phyloP scores from a whole-genome alignment of 2,329 filamentous ascomycete species.

The Hysterium pulicare region DNA sequence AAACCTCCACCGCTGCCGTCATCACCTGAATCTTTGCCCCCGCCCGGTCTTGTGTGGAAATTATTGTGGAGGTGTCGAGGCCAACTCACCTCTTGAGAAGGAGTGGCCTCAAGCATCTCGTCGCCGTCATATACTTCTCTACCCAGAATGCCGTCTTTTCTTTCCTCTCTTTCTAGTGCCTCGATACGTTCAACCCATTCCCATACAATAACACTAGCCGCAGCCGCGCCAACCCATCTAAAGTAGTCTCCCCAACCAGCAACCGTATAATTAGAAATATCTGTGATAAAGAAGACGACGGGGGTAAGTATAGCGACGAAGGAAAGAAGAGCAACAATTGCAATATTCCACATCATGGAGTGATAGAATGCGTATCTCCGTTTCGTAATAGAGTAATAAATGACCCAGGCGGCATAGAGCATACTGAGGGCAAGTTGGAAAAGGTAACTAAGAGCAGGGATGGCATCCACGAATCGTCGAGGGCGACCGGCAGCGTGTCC shows the following conservation, averaged over 20 bases:
- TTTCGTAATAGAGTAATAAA: conserved; percentile 91
- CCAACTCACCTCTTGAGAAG: conserved; percentile 56
- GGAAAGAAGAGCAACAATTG: conserved; percentile 73
- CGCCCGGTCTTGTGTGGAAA: conserved; percentile 32
- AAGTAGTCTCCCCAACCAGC: conserved; percentile 95
- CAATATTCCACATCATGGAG: conserved; percentile 84
- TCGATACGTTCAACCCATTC: conserved; percentile 97
- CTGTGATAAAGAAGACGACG: conserved; percentile 88
- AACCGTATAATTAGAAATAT: conserved; percentile 80
- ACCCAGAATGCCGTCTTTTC: conserved; percentile 88
- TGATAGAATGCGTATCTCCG: conserved; percentile 89
- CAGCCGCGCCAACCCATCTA: conserved; percentile 90
- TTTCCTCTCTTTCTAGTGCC: conserved; percentile 85
- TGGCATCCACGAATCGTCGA: conserved; percentile 78
- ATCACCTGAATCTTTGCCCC: conserved; percentile 16
- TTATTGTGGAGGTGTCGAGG: conserved; percentile 30
- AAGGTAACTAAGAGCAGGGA: conserved; percentile 86
- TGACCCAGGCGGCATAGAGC: conserved; percentile 87
- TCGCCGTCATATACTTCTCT: conserved; percentile 91
- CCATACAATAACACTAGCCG: conserved; percentile 95
- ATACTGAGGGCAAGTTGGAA: conserved; percentile 85
- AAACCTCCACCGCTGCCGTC: conserved; percentile 21
- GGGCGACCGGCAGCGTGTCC: conserved; percentile 60
- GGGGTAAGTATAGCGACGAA: conserved; percentile 80
- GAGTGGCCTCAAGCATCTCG: conserved; percentile 75